Base-by-base conservation (phyloP, 2,329 filamentous ascomycete genomes). In the Sporothrix schenckii region DNA sequence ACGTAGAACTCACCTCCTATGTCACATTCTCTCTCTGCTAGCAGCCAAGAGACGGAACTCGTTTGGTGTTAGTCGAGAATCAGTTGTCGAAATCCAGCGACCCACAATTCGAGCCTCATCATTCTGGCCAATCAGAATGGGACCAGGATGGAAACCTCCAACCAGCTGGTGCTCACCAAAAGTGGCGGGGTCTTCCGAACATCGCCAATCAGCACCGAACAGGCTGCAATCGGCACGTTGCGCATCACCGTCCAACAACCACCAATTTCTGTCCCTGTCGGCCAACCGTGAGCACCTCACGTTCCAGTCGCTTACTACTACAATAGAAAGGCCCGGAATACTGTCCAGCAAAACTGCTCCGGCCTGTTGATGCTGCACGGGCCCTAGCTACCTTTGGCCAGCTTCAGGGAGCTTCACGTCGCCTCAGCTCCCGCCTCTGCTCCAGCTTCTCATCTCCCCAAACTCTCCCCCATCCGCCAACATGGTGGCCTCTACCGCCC, bases 111-210 rank as follows among this genome's bases (percentile, higher is more conserved):
- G 39, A 63, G 58, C 58, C 39, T 47, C 21, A 58, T 9, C 10
- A 34, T 63, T 41, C 21, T 27, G 21, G 3, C 58, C 58, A 63
- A 63, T 63, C 39, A 63, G 5, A 27, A 39, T 4, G 58, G 4
- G 10, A 61, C 11, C 6, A 3, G 30, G 24, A 24, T 24, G 24
- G 24, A 2, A 24, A 24, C 1, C 24, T 24, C 19, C 10, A 21
- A 11, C 13, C n/a, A 63, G 58, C 58, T 63, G 56, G 34, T n/a
- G 21, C 58, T 39, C 21, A 24, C 58, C 58, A 44, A 63, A 44
- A 47, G 58, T 63, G 39, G 58, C 58, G 58, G 58, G 58, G 58
- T 63, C 58, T 63, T 27, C 21, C 56, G 10, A 63, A 47, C 58
- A 63, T 63, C 39, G 44, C 58, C 58, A 63, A 47, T 44, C 58